Evolutionary conservation across 148 eudicot genomes (phyloP).

Genomic region (Chenopodium formosanum): DNA sequence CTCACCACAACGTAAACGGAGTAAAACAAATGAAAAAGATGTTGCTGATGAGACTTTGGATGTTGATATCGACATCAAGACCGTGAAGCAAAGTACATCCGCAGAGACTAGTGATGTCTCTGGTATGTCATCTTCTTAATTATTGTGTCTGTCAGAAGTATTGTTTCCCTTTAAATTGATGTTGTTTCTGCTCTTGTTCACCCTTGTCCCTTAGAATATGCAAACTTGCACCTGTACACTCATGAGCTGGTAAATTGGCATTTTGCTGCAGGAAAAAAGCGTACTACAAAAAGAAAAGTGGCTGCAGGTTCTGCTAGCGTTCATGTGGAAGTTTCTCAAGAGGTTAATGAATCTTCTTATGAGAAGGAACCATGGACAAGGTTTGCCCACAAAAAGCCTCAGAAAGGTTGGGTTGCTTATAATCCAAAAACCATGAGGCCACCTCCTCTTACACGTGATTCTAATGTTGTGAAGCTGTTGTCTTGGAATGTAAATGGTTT

Average conservation of each 20-base stretch:
- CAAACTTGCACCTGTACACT: neutral
- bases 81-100: slow-evolving; percentile 34
- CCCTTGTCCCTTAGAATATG: neutral
- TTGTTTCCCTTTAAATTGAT: neutral
- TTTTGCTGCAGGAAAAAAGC: slow-evolving; percentile 23
- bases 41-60: slow-evolving; percentile 33
- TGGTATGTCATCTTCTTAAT: slow-evolving; percentile 17
- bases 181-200: neutral
- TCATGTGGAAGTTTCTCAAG: slow-evolving; percentile 36
- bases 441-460: slow-evolving; percentile 56
- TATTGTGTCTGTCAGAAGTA: neutral
- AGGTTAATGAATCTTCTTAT: slow-evolving; percentile 31
- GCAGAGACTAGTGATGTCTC: slow-evolving; percentile 22
- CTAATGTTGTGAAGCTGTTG: slow-evolving; percentile 58
- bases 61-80: slow-evolving; percentile 24
- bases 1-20: slow-evolving; percentile 25
- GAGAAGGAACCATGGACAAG: slow-evolving; percentile 80
- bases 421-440: slow-evolving; percentile 92
- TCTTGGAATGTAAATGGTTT: slow-evolving; percentile 99
- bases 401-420: slow-evolving; percentile 81
- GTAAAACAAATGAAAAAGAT: slow-evolving; percentile 33
- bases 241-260: neutral
- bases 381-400: slow-evolving; percentile 93
- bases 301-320: slow-evolving; percentile 34
- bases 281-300: slow-evolving; percentile 36